Evolutionary conservation across 1,284 basidiomycete genomes (phyloP), one percentile per base, ranked within the genome.

Genomic region (Cutaneotrichosporon daszewskae): DNA sequence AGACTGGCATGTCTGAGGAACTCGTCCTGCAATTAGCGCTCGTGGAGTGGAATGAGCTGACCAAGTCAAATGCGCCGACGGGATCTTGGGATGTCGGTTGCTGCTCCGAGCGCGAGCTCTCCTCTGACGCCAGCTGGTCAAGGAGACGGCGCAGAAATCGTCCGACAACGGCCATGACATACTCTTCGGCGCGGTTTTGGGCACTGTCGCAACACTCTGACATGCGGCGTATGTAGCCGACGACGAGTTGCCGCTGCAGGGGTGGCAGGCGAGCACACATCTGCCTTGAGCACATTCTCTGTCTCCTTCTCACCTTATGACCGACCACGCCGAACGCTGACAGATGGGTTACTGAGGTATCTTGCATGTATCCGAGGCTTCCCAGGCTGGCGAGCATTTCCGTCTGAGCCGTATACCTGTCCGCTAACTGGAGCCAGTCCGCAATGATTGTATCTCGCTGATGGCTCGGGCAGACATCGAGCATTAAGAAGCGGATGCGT

Each of bases 361-460:
- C 49, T 22, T 51, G 49, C 20, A 51, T 35, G 22, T 47, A 51
- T 18, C 42, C 31, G 11, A 51, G 32, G n/a, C 23, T 26, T 11
- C 41, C 49, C 13, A 29, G 16, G 14, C 34, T n/a, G 4, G 37
- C 37, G 12, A 51, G 16, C 10, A 18, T 20, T 12, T 47, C 45
- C 1, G 37, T 47, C 37, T 51, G 49, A 13, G 39, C 23, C 9
- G 41, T 41, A 11, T 40, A 25, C 36, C 31, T 13, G 19, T 47
- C 29, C 0, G 41, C 49, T 20, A 43, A 34, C 10, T 13, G 13
- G 18, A 51, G 24, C 29, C 44, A 47, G 19, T 43, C 44, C n/a
- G 43, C 25, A 11, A 39, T 13, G 5, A 47, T 11, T 6, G 37
- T 40, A 1, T 19, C 32, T 4, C 18, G 25, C 25, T 47, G 35